Base-by-base conservation (phyloP, 495 filamentous ascomycete species). In the Elaphomyces granulatus region DNA sequence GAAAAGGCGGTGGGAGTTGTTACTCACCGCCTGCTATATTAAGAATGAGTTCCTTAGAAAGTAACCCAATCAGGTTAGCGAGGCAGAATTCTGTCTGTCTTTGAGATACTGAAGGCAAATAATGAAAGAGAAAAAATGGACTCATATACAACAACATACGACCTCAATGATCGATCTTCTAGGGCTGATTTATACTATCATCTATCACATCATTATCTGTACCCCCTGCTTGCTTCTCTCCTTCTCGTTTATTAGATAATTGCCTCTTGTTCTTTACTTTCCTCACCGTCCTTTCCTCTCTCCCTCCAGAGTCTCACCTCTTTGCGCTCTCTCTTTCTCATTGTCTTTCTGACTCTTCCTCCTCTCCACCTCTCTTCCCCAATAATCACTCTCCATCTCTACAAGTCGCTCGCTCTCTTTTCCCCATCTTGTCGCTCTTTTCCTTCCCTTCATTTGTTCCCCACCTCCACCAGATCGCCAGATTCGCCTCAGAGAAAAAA, bases 401-500 rank as follows among this genome's bases (percentile, higher is more conserved):
- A 38, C 20, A 21, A 30, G 34, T 31, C 42, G 4, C 43, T 30
- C 42, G n/a, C 40, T 18, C 36, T 32, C 34, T 31, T 21, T 31
- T 36, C 31, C 14, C 14, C 32, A 15, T 50, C 41, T 21, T 36
- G 35, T 38, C 15, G 37, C 42, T 32, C 32, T 15, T 37, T 36
- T 34, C 14, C 20, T n/a, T 12, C 33, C 31, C 3, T 38, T 17
- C 19, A 30, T 40, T 42, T 26, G 20, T 37, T 10, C 30, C 38
- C 20, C 32, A 47, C 15, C 30, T 45, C 21, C 15, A 38, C 49
- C 20, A 34, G n/a, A n/a, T n/a, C n/a, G n/a, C n/a, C n/a, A n/a
- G n/a, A n/a, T n/a, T n/a, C n/a, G n/a, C n/a, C n/a, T n/a, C n/a
- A n/a, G n/a, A n/a, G n/a, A n/a, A n/a, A n/a, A n/a, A n/a, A n/a